Percentiles rank a stretch among this genome's conserved stretches.
Evolutionary conservation across 768 basidiomycete species (phyloP).

Genomic region (Chalciporus chontae): DNA sequence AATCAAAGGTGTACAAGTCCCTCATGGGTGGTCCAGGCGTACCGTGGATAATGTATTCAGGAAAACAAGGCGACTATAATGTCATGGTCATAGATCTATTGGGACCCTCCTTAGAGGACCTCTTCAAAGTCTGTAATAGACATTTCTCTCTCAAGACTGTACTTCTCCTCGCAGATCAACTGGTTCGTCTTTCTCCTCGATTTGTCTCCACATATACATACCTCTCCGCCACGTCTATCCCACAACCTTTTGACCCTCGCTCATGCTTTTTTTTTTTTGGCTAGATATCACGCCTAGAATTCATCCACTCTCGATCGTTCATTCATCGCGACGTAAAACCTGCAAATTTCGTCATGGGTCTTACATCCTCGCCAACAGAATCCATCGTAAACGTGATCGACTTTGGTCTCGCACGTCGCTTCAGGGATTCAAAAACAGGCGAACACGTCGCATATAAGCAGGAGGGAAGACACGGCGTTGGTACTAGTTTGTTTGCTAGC

Average conservation of each 20-base stretch:
- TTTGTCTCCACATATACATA: neutral
- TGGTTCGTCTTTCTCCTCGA: conserved; percentile 50
- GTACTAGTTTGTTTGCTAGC: conserved; percentile 72
- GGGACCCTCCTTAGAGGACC: conserved; percentile 83
- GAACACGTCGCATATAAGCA: conserved; percentile 71
- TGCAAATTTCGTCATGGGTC: conserved; percentile 97
- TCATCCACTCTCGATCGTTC: conserved; percentile 92
- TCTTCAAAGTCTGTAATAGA: conserved; percentile 86
- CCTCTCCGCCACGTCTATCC: conserved; percentile 1
- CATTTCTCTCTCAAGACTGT: conserved; percentile 95
- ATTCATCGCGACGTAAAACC: conserved; percentile 98
- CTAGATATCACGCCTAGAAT: conserved; percentile 93
- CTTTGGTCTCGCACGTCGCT: conserved; percentile 82
- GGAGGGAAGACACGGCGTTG: conserved; percentile 72
- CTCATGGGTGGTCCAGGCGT: conserved; percentile 87
- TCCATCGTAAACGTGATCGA: conserved; percentile 89
- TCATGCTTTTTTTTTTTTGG: conserved; percentile 20
- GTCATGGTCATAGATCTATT: conserved; percentile 98
- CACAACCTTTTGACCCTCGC: conserved; percentile 15
- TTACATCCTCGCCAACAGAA: conserved; percentile 51
- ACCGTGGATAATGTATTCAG: conserved; percentile 91
- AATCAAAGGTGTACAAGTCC: conserved; percentile 89
- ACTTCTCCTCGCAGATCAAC: conserved; percentile 88
- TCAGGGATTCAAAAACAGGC: conserved; percentile 60
- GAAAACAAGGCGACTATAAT: conserved; percentile 90